Base-by-base conservation (phyloP, 306 rosid species). In the Luffa aegyptiaca region DNA sequence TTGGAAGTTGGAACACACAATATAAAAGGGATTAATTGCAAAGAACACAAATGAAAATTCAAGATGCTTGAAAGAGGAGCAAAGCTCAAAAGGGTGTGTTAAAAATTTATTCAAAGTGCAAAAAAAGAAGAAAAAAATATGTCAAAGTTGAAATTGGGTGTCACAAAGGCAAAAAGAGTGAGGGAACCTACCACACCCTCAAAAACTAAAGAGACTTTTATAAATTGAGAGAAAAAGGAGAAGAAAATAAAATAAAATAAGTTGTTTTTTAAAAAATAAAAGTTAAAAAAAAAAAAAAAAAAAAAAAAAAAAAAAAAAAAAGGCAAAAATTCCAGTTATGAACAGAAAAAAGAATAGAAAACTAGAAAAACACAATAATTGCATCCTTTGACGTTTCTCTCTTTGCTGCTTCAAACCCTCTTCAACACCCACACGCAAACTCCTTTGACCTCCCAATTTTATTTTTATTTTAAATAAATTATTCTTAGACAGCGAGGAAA, bases 351-450 rank as follows among this genome's bases (percentile, higher is more conserved):
- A 26, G 37, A 37, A 65, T 1, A 65, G 42, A 59, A 11, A 48
- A 48, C 13, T 48, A 48, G 13, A 11, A 84, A 91, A 88, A 87
- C 87, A 68, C 89, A 91, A 93, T 90, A 91, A 90, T 93, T 85
- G 91, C 78, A 83, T 76, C 58, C 77, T 90, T 91, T 90, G 98
- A 91, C 95, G 93, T 84, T 84, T 91, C 84, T 81, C 36, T 79
- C 3, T 77, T 78, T 18, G 61, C 81, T 75, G 76, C 82, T 71
- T 80, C n/a, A 85, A 80, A 84, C 26, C 77, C 70, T 42, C 83
- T 84, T 85, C 84, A 81, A 93, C 84, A 82, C 87, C 91, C 91
- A 85, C 97, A 93, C 98, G 97, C 98, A 90, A 91, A 79, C 90
- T 76, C 90, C 89, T 86, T 89, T 91, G 98, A 93, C 93, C 89